A percentile compares a stretch with the other conserved stretches of the same genome.
phyloP scores from a whole-genome alignment of 2,329 filamentous ascomycete genomes.

The Fusarium cicatricum region DNA sequence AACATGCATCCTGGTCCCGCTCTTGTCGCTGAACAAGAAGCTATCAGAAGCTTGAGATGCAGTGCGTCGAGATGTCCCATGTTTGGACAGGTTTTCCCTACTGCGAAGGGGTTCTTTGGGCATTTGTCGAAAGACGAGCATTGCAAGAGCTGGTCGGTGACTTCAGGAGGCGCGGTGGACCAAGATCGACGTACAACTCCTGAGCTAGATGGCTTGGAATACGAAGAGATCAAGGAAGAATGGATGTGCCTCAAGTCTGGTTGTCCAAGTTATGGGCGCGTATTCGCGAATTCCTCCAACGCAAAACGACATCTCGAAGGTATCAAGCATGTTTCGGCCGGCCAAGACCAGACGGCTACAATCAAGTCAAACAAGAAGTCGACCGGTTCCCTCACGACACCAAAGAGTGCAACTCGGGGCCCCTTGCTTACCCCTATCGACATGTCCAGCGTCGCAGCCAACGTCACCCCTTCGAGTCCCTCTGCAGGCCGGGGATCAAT shows the following conservation, averaged over 20 bases:
- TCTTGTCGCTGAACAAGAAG: constrained; percentile 28
- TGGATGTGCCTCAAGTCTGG: neutral
- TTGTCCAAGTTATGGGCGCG: neutral
- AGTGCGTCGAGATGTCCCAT: constrained; percentile 12
- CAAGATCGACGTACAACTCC: neutral
- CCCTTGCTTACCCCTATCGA: constrained; percentile 16
- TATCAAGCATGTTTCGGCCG: neutral
- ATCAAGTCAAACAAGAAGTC: neutral
- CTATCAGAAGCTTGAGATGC: constrained; percentile 28
- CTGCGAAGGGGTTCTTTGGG: constrained; percentile 5
- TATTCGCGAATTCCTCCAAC: neutral
- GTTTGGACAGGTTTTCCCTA: constrained; percentile 18
- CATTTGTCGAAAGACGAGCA: constrained; percentile 22
- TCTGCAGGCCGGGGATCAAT: constrained; percentile 20
- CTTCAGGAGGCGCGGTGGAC: neutral
- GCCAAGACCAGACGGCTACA: neutral
- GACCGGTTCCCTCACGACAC: neutral
- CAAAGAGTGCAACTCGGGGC: neutral
- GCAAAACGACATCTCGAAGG: neutral
- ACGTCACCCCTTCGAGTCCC: constrained; percentile 21
- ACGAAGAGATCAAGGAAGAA: neutral
- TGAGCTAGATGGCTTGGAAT: neutral
- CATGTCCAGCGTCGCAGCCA: neutral
- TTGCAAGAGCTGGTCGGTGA: neutral
- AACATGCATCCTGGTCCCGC: neutral